phyloP scores from a whole-genome alignment of 352 stramenopile genomes.

The Elongisporangium senticosum region DNA sequence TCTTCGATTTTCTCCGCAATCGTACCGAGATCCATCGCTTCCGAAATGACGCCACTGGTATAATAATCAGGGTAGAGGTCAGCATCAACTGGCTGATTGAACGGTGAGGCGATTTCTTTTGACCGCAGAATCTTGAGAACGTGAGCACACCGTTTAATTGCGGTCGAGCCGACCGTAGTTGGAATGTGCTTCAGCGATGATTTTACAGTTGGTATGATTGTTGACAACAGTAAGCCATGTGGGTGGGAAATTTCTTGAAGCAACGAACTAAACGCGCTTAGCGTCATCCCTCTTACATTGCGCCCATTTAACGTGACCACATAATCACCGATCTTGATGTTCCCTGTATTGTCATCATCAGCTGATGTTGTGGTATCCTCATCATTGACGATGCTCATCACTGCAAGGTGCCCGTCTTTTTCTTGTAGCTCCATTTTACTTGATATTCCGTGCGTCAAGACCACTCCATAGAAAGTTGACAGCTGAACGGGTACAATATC shows the following conservation, averaged over 20 bases:
- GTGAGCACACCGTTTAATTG: slow-evolving; percentile 63
- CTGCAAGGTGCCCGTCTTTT: slow-evolving; percentile 34
- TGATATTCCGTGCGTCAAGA: slow-evolving; percentile 31
- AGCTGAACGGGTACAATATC: neutral
- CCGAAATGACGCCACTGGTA: slow-evolving; percentile 53
- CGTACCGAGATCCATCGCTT: slow-evolving; percentile 79
- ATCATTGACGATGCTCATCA: slow-evolving; percentile 22
- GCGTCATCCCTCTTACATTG: slow-evolving; percentile 29
- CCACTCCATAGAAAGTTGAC: slow-evolving; percentile 42
- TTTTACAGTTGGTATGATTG: slow-evolving; percentile 30
- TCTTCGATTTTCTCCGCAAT: slow-evolving; percentile 82
- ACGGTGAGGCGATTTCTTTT: slow-evolving; percentile 73
- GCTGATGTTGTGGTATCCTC: slow-evolving; percentile 1
- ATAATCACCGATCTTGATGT: slow-evolving; percentile 28
- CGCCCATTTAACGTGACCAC: slow-evolving; percentile 51
- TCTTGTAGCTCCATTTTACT: slow-evolving; percentile 30
- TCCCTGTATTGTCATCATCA: slow-evolving; percentile 6
- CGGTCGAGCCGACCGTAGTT: slow-evolving; percentile 47
- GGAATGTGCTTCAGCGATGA: slow-evolving; percentile 49
- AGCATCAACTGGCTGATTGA: slow-evolving; percentile 80
- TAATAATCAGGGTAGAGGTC: slow-evolving; percentile 85
- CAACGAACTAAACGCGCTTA: slow-evolving; percentile 26
- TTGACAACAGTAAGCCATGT: slow-evolving; percentile 59
- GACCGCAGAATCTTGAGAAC: slow-evolving; percentile 69
- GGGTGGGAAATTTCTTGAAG: slow-evolving; percentile 19